Percentiles rank a stretch among this genome's conserved stretches.
Evolutionary conservation across 2,329 filamentous ascomycete genomes (phyloP).

Genomic region (Chalara sp.): DNA sequence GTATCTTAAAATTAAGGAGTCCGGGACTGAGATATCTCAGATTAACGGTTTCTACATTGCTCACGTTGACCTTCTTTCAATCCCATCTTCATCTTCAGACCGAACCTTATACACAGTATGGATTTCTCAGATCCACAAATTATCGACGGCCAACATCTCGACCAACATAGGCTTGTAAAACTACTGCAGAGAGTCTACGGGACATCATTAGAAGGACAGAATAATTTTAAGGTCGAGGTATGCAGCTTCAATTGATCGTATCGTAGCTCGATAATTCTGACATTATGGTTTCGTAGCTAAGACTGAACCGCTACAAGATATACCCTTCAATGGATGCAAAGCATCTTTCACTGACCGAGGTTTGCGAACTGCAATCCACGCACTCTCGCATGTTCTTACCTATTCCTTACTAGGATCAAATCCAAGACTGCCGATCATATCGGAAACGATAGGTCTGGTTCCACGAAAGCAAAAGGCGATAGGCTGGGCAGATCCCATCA

Average conservation of each 20-base stretch:
- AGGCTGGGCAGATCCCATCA: not conserved
- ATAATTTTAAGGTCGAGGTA: slow-evolving; percentile 18
- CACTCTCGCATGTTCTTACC: not conserved
- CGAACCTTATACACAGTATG: too few relatives aligned
- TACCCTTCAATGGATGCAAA: slow-evolving; percentile 8
- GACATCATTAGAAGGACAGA: slow-evolving; percentile 11
- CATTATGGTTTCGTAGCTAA: slow-evolving; percentile 4
- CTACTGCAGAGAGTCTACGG: slow-evolving; percentile 15
- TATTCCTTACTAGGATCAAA: slow-evolving; percentile 10
- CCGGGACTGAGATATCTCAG: too few relatives aligned
- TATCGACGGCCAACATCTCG: slow-evolving; percentile 16
- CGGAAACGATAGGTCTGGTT: slow-evolving; percentile 1
- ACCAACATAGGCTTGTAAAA: slow-evolving; percentile 13
- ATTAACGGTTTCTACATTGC: too few relatives aligned
- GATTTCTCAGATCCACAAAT: slow-evolving; percentile 3
- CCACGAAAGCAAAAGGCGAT: too few relatives aligned
- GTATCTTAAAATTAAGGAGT: too few relatives aligned
- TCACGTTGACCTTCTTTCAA: too few relatives aligned
- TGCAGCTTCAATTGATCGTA: not conserved
- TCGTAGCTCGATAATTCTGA: not conserved
- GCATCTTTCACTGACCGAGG: slow-evolving; percentile 9
- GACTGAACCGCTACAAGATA: slow-evolving; percentile 18
- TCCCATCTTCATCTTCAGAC: too few relatives aligned
- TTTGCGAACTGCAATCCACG: not conserved
- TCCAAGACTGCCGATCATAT: slow-evolving; percentile 11